These are phyloP conservation scores for Clausena lansium DNA, from an alignment of 345 rosid species.

Conservation along the genomic window DNA sequence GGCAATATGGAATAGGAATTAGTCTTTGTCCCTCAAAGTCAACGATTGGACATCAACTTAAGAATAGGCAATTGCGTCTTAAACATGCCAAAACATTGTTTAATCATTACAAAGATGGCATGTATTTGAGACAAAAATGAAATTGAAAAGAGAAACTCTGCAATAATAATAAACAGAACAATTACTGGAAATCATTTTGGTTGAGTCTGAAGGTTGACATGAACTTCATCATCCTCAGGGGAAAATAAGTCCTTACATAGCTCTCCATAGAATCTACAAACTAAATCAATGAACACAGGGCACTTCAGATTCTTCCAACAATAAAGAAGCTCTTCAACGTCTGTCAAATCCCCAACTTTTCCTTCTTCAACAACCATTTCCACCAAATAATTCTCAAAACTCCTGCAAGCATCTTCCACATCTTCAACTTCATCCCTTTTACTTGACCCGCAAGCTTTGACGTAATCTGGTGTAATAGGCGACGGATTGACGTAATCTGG, in stretches of 20 bases:
- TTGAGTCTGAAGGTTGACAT: background rate
- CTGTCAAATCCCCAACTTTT: slow-evolving; percentile 63
- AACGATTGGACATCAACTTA: background rate
- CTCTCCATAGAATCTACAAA: slow-evolving; percentile 77
- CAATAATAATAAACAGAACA: background rate
- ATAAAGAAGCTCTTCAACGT: slow-evolving; percentile 80
- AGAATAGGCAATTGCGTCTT: background rate
- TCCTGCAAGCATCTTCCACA: slow-evolving; percentile 75
- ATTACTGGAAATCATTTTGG: background rate
- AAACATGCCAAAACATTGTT: background rate
- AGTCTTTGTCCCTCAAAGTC: background rate
- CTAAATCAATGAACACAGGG: slow-evolving; percentile 72
- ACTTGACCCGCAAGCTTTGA: slow-evolving; percentile 15
- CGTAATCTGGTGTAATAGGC: slow-evolving; percentile 52
- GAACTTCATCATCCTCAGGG: slow-evolving; percentile 13
- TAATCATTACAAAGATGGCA: no score
- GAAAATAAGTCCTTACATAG: slow-evolving; percentile 67
- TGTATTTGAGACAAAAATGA: background rate
- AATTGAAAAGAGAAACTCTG: background rate
- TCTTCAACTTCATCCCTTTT: slow-evolving; percentile 24
- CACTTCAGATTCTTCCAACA: slow-evolving; percentile 83
- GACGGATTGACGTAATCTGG: slow-evolving; percentile 47
- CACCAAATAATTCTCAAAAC: slow-evolving; percentile 82
- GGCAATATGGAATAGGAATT: background rate
- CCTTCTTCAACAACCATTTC: slow-evolving; percentile 84